Base-by-base conservation (phyloP, 2,329 filamentous ascomycete species). In the Fusarium nodosum region DNA sequence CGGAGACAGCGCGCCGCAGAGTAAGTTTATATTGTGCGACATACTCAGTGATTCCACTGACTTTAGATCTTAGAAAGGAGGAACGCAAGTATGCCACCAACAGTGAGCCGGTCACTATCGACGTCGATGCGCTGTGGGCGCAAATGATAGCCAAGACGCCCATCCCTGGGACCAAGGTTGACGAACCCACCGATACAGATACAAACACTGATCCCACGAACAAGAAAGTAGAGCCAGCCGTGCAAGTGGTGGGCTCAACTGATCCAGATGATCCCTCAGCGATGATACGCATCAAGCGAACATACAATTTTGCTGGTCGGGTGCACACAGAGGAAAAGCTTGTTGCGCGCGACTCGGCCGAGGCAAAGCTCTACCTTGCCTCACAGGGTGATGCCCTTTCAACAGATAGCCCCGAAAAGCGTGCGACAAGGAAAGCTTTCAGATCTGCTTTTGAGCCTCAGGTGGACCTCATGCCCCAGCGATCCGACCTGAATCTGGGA, bases 271-370 rank as follows among this genome's bases (percentile, higher is more conserved):
- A 78, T 2, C 48, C 76, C 7, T 69, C 79, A 3, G 77, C 80
- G 7, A 84, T 83, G 80, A 83, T 93, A 72, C 86, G 85, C 64
- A 90, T 93, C 65, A 91, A 89, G 72, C 88, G 90, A 31, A 90
- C 87, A 16, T 93, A 92, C 79, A 91, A 90, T 72, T 93, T 93
- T 72, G 91, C 91, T 36, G 91, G 91, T 31, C 88, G 91, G 73
- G 84, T 90, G 15, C 88, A 91, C 72, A 91, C 86, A 1, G 91
- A 93, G 74, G 89, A 92, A 75, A 93, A 92, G 76, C 80, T 90
- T 13, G 89, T 93, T 2, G 81, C 87, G 5, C 84, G 86, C 45
- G 84, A 88, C 74, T 91, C 89, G 1, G 89, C 89, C 56, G 90
- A 91, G 76, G 90, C 88, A 44, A 87, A 85, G 66, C 82, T 91